Evolutionary conservation across 2,329 filamentous ascomycete species (phyloP).

Genomic region (Fusarium duplospermum): DNA sequence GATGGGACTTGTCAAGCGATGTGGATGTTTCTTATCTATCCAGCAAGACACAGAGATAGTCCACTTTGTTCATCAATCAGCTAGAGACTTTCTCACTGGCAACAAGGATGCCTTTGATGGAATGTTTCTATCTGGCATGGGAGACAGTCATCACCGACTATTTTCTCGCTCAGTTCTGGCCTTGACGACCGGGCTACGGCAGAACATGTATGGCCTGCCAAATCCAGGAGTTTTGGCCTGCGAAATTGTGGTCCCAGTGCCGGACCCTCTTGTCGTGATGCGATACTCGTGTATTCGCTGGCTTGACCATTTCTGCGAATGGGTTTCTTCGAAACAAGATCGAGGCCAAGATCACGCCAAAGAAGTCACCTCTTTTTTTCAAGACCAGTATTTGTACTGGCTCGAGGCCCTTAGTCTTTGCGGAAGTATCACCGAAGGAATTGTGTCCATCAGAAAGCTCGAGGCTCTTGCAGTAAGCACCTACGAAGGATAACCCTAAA

Average conservation of each 20-base stretch:
- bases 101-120: background rate
- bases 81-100: background rate
- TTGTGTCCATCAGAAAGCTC: background rate
- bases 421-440: background rate
- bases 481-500: background rate
- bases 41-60: background rate
- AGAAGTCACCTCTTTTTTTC: background rate
- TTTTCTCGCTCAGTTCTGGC: background rate
- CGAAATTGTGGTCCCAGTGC: background rate
- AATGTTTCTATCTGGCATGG: background rate
- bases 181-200: background rate
- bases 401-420: background rate
- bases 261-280: background rate
- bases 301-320: background rate
- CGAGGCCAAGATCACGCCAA: background rate
- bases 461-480: background rate
- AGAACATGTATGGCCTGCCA: background rate
- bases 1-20: background rate
- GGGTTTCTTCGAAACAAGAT: background rate
- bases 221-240: background rate
- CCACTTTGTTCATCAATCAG: background rate
- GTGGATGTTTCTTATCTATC: background rate
- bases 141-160: background rate
- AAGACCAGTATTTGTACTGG: background rate
- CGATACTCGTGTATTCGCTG: background rate